Evolutionary conservation across 768 basidiomycete species (phyloP).

Genomic region (Dentipellis fragilis): DNA sequence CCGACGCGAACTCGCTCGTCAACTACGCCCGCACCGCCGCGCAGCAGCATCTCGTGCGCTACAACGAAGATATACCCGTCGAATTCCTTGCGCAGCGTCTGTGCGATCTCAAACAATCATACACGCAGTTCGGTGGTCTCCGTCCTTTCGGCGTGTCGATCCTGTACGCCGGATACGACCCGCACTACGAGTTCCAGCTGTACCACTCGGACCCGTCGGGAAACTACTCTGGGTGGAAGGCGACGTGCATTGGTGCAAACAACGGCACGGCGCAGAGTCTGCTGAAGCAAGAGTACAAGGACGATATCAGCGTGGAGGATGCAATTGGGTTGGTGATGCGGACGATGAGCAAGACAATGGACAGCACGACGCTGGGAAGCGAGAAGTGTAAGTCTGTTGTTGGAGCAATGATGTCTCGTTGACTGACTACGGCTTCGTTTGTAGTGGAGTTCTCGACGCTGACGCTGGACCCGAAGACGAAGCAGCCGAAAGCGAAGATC

Average conservation of each 20-base stretch:
- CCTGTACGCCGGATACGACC: constrained; percentile 94
- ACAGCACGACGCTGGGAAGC: constrained; percentile 90
- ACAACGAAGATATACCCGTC: constrained; percentile 97
- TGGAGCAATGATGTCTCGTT: constrained; percentile 1
- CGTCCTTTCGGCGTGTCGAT: constrained; percentile 97
- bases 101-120: constrained; percentile 97
- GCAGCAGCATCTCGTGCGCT: constrained; percentile 77
- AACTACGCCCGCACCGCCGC: constrained; percentile 90
- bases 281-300: constrained; percentile 97
- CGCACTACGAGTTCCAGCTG: constrained; percentile 91
- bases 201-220: constrained; percentile 98
- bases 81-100: constrained; percentile 89
- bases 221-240: constrained; percentile 98
- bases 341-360: constrained; percentile 99
- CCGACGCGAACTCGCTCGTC: constrained; percentile 95
- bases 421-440: neutral
- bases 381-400: constrained; percentile 70
- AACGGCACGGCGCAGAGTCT: constrained; percentile 92
- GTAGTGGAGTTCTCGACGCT: constrained; percentile 94
- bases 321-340: constrained; percentile 86
- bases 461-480: constrained; percentile 68
- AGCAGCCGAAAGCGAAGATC: constrained; percentile 83
- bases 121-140: constrained; percentile 95
- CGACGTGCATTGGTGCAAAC: constrained; percentile 97
- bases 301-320: constrained; percentile 83